phyloP scores from a whole-genome alignment of 164 flowering plant genomes.

The Nymphaea thermarum region DNA sequence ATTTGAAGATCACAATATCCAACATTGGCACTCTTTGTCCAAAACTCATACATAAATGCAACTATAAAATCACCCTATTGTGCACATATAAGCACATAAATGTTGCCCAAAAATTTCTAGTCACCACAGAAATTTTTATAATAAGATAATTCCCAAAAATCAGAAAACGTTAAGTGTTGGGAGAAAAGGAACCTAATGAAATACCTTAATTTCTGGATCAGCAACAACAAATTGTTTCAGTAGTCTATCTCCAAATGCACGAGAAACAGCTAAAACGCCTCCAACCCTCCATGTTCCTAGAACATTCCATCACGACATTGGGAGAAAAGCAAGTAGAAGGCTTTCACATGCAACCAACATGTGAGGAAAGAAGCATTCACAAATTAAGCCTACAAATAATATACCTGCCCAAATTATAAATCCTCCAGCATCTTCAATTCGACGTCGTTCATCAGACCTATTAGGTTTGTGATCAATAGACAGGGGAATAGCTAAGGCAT shows the following conservation, averaged over 20 bases:
- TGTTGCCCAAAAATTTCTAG: too few species aligned
- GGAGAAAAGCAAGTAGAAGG: neutral
- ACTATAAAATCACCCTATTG: too few species aligned
- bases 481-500: slow-evolving; percentile 48
- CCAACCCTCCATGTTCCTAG: slow-evolving; percentile 91
- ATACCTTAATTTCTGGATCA: slow-evolving; percentile 87
- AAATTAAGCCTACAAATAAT: neutral
- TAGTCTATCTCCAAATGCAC: slow-evolving; percentile 79
- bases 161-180: too few species aligned
- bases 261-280: slow-evolving; percentile 86
- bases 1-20: too few species aligned
- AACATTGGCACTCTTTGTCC: too few species aligned
- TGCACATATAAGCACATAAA: too few species aligned
- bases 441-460: slow-evolving; percentile 68
- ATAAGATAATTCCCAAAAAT: too few species aligned
- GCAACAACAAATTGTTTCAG: slow-evolving; percentile 74
- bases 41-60: too few species aligned
- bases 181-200: too few species aligned
- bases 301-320: neutral
- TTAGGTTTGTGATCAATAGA: slow-evolving; percentile 84
- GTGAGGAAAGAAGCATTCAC: neutral
- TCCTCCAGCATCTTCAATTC: slow-evolving; percentile 84
- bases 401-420: slow-evolving; percentile 76
- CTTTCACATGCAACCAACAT: neutral
- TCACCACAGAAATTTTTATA: too few species aligned